A percentile compares a stretch with the other conserved stretches of the same genome.
Evolutionary conservation across 139 green algal genomes (phyloP).

Genomic region (Raphidocelis subcapitata): DNA sequence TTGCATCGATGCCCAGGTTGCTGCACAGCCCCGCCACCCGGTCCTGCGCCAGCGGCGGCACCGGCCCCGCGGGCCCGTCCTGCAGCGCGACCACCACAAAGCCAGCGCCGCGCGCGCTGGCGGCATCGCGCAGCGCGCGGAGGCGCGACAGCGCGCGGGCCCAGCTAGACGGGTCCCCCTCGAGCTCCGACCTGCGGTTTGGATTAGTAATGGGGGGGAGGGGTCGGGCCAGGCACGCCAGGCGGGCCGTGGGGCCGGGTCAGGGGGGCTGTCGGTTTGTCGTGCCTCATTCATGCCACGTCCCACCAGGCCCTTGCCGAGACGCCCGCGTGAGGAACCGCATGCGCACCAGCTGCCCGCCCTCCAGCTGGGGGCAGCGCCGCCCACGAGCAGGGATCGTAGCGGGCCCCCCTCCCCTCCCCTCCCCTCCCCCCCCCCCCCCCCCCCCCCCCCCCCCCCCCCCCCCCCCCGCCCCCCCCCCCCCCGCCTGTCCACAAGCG

Average conservation of each 20-base stretch:
- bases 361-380: too few relatives aligned
- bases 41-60: slow-evolving; percentile 15
- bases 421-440: background rate
- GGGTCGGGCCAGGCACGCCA: too few relatives aligned
- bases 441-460: background rate
- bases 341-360: too few relatives aligned
- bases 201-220: background rate
- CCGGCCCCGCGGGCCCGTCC: slow-evolving; percentile 5
- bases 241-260: too few relatives aligned
- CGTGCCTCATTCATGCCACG: too few relatives aligned
- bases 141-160: slow-evolving; percentile 18
- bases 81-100: slow-evolving; percentile 25
- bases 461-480: too few relatives aligned
- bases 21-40: slow-evolving; percentile 15
- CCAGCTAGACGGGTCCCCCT: slow-evolving; percentile 22
- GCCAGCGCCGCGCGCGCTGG: slow-evolving; percentile 6
- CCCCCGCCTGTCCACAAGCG: slow-evolving; percentile 13
- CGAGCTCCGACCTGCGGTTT: slow-evolving; percentile 10
- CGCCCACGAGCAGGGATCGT: too few relatives aligned
- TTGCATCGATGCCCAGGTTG: slow-evolving; percentile 3
- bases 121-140: background rate
- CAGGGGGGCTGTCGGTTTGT: too few relatives aligned
- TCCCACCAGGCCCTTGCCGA: too few relatives aligned
- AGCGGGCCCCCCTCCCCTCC: background rate
- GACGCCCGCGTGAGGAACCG: too few relatives aligned